Evolutionary conservation across 495 filamentous ascomycete species (phyloP), one percentile per base, ranked within the genome.

Genomic region (Cladorrhinum samala): DNA sequence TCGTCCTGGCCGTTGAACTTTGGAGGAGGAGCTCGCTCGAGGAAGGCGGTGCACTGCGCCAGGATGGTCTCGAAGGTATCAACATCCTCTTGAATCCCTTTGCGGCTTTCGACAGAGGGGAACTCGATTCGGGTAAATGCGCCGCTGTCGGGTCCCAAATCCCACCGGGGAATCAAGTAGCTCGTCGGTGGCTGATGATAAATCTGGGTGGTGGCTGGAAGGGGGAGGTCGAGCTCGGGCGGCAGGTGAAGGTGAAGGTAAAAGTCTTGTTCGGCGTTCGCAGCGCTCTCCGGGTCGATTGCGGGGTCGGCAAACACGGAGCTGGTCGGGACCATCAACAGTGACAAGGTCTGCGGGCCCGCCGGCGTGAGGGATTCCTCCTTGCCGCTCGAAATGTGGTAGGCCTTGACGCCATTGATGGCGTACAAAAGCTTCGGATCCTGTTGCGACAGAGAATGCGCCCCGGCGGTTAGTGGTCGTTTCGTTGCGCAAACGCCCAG

Each of bases 51-150:
- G 66, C 91, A 96, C 70, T 96, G 91, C 23, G 91, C 91, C 37
- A 96, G 77, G 50, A 96, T 96, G 2, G 91, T 95, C 74, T 96
- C 91, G 62, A 96, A 96, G 0, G 91, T 96, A 67, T 96, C 91
- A 21, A 95, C 77, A 67, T 96, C 91, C 61, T 96, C 91, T 69
- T 96, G 91, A 2, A 85, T 81, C 21, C 85, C 83, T 49, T 80
- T 81, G 30, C 78, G 75, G 46, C 74, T 77, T 9, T 88, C 88
- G 9, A 89, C 75, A 3, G 77, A 64, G 1, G 91, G 91, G 55
- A 96, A 95, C 65, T 94, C 86, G 58, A 96, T 89, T 25, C 88
- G 78, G 24, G 91, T 95, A 62, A 96, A 96, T 8, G 89, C 89
- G 53, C 89, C 89, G 55, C 81, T 84, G 20, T 92, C 88, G 2